Evolutionary conservation across 306 rosid genomes (phyloP), one percentile per base, ranked within the genome.

Genomic region (Trifolium dubium): DNA sequence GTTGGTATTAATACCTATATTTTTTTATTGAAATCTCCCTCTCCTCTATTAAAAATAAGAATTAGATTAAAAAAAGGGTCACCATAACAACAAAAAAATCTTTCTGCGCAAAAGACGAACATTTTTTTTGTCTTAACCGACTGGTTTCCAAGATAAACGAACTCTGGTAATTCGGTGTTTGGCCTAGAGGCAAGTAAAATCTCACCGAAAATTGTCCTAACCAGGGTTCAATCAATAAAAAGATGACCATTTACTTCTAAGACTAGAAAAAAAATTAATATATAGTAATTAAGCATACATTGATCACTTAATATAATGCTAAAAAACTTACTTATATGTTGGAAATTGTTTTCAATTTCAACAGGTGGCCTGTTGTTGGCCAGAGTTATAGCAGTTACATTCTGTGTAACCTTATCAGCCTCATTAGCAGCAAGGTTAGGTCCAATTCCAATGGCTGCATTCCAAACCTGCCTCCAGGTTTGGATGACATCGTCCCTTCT

Each of bases 401-500:
- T 92, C 78, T 92, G 97, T 54, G 97, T 92, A 64, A 94, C 99
- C 18, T 82, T 94, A 51, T 88, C 99, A 15, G 97, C 99, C 28
- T 89, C 99, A 28, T 61, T 92, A 76, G 97, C 99, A 0, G 94
- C 97, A 51, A 82, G 96, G 80, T 72, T 89, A 8, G 98, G 98
- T 4, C 54, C 98, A 15, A 83, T 79, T 56, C 92, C 90, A 0
- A 92, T 94, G 99, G 99, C 99, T 71, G 99, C 97, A 35, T 94
- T 94, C 76, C 99, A 94, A 77, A 88, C 92, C 37, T 90, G 96
- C 83, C 83, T 92, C 3, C 99, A 94, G 56, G 92, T 94, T 34
- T 94, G 99, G 99, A 67, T 94, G 34, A 92, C 97, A 28, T 89
- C 99, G 4, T 94, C 99, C 28, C 91, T 94, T 72, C 92, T 92